phyloP scores from a whole-genome alignment of 2,329 filamentous ascomycete genomes.

The Pezicula radicicola region DNA sequence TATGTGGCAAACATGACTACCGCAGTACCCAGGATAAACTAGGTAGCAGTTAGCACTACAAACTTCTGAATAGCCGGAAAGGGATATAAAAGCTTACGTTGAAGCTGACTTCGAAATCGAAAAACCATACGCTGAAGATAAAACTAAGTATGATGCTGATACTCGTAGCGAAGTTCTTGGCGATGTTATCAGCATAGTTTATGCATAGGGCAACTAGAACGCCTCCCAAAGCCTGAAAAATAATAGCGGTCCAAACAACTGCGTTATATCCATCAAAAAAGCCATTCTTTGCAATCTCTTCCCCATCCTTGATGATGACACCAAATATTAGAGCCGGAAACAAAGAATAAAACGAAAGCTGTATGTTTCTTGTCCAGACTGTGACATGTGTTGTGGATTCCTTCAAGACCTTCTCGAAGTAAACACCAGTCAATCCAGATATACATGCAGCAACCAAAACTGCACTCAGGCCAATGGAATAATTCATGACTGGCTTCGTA shows the following conservation, averaged over 20 bases:
- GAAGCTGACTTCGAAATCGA: conserved; percentile 71
- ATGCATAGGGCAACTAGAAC: conserved; percentile 80
- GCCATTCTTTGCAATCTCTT: conserved; percentile 76
- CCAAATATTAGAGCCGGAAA: conserved; percentile 87
- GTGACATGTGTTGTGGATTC: conserved; percentile 73
- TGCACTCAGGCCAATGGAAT: conserved; percentile 73
- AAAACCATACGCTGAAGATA: conserved; percentile 80
- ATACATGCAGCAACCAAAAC: conserved; percentile 75
- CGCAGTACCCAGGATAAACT: conserved; percentile 81
- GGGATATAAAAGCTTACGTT: conserved; percentile 53
- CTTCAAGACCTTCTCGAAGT: conserved; percentile 89
- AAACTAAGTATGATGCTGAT: conserved; percentile 89
- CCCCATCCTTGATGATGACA: conserved; percentile 82
- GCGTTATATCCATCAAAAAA: conserved; percentile 96
- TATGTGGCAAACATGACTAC: conserved; percentile 82
- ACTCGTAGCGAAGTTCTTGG: conserved; percentile 90
- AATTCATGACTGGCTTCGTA: conserved; percentile 61
- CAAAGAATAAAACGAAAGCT: conserved; percentile 90
- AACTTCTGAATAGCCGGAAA: not conserved
- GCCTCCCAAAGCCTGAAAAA: conserved; percentile 79
- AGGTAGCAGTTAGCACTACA: not conserved
- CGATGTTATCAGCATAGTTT: conserved; percentile 83
- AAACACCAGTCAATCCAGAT: conserved; percentile 82
- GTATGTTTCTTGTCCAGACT: conserved; percentile 92
- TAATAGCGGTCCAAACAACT: conserved; percentile 83